Conservation (phyloP, 2,329 filamentous ascomycete genomes). For the Clonostachys chloroleuca region DNA sequence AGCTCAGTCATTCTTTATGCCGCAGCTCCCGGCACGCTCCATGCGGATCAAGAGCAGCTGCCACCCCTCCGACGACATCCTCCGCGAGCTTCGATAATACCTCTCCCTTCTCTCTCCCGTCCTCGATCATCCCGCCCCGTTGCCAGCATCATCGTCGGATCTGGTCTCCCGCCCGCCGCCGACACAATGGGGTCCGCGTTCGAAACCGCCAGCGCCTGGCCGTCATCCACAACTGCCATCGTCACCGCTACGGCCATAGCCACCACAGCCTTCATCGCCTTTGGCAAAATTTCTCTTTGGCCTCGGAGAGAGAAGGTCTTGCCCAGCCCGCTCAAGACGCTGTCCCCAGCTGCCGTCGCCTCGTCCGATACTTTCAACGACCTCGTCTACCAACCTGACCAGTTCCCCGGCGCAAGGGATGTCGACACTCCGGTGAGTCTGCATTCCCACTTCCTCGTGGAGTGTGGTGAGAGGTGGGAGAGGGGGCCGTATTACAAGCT, state of each 20-base stretch:
- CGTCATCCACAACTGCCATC: conserved; percentile 18
- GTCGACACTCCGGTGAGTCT: conserved; percentile 57
- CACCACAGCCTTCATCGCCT: conserved; percentile 30
- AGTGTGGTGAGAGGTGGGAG: not conserved
- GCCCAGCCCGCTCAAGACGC: conserved; percentile 37
- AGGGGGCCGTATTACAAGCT: not conserved
- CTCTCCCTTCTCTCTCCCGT: too few species aligned
- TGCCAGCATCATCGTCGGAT: not conserved
- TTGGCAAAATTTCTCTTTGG: conserved; percentile 29
- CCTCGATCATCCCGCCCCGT: too few species aligned
- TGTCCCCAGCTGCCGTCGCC: conserved; percentile 24
- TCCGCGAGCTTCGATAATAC: too few species aligned
- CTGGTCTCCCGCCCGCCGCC: not conserved
- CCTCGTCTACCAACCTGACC: conserved; percentile 59
- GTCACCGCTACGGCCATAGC: conserved; percentile 30
- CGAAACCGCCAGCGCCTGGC: conserved; percentile 4
- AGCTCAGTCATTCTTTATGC: too few species aligned
- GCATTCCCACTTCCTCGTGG: not conserved
- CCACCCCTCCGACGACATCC: too few species aligned
- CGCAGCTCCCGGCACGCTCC: too few species aligned
- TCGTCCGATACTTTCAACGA: conserved; percentile 21
- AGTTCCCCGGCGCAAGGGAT: conserved; percentile 69
- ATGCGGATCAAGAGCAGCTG: too few species aligned
- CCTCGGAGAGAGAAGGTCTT: conserved; percentile 32
- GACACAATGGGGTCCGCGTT: conserved; percentile 3